Evolutionary conservation across 1,284 basidiomycete genomes (phyloP), one percentile per base, ranked within the genome.

Genomic region (Irpex lacteus): DNA sequence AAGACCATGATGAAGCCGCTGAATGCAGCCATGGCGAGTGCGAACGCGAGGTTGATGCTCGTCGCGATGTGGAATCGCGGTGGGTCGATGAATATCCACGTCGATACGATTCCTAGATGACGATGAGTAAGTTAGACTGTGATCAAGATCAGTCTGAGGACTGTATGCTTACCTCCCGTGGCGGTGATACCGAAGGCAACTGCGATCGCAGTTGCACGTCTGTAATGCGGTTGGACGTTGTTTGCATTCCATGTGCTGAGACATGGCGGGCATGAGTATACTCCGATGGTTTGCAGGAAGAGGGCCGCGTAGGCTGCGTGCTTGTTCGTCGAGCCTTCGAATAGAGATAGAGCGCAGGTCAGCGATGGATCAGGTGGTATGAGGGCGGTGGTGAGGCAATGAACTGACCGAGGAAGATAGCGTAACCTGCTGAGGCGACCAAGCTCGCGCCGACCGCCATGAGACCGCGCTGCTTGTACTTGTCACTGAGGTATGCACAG

Each of bases 211-310:
- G 54, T 56, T 2, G 54, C 54, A 8, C 54, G 54, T 36, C 54
- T 13, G 34, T 34, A 56, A 56, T 56, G 54, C 11, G 54, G 54
- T 21, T 56, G 54, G 54, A 56, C 54, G n/a, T 56, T 56, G 54
- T 56, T 56, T 18, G 54, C 54, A 26, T 56, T 56, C 54, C 54
- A 56, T 26, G 32, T 36, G 21, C 21, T 34, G 21, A 56, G 26
- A 36, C 54, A 56, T 2, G 54, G 54, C 9, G 54, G 15, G 26
- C 11, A 13, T 4, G 26, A 56, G 54, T 56, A 56, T 1, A 56
- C 26, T 19, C 54, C 54, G 7, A 36, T 56, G 2, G 19, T 56
- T 26, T 56, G 54, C 3, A 56, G 54, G 54, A 56, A 56, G 54
- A 56, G 54, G 2, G 54, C 18, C 5, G 32, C 18, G 18, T 56